These are phyloP conservation scores for Sporisorium iseilematis-ciliati DNA, from an alignment of 1,284 basidiomycete species.

Conservation along the genomic window DNA sequence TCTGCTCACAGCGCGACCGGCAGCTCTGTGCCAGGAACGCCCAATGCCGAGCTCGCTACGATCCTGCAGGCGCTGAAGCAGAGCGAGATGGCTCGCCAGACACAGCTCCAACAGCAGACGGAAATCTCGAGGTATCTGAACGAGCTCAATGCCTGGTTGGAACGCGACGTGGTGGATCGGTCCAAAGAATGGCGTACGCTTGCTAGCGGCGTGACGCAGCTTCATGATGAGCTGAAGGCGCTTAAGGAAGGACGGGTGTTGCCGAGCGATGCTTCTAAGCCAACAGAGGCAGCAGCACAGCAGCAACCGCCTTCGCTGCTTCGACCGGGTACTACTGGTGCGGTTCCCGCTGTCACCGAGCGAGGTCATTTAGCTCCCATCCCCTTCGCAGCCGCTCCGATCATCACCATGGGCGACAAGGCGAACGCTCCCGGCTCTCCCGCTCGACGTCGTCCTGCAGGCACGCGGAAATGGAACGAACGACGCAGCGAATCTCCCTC, in stretches of 20 bases:
- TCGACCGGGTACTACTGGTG: constrained; percentile 21
- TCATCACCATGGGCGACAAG: constrained; percentile 25
- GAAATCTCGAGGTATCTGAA: constrained; percentile 65
- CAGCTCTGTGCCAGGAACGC: constrained; percentile 15
- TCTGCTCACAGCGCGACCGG: constrained; percentile 18
- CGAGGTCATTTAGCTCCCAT: constrained; percentile 12
- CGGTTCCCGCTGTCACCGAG: constrained; percentile 27
- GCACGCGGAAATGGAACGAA: constrained; percentile 38
- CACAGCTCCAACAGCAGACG: constrained; percentile 56
- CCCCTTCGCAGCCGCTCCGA: constrained; percentile 6
- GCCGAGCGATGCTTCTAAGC: constrained; percentile 8
- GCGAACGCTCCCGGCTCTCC: constrained; percentile 21
- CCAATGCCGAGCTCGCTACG: constrained; percentile 43
- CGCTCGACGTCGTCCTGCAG: constrained; percentile 18
- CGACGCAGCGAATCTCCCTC: constrained; percentile 27
- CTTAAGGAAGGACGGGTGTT: constrained; percentile 39
- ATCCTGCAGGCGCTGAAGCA: constrained; percentile 56
- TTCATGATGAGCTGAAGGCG: constrained; percentile 55
- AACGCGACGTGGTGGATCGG: constrained; percentile 58
- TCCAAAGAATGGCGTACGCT: constrained; percentile 61
- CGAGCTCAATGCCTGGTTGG: constrained; percentile 64
- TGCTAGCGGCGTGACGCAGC: constrained; percentile 54
- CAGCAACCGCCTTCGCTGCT: constrained; percentile 25
- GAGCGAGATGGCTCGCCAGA: constrained; percentile 54
- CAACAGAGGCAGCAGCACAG: background rate